Evolutionary conservation across 345 rosid genomes (phyloP).

Genomic region (Eutrema heterophyllum): DNA sequence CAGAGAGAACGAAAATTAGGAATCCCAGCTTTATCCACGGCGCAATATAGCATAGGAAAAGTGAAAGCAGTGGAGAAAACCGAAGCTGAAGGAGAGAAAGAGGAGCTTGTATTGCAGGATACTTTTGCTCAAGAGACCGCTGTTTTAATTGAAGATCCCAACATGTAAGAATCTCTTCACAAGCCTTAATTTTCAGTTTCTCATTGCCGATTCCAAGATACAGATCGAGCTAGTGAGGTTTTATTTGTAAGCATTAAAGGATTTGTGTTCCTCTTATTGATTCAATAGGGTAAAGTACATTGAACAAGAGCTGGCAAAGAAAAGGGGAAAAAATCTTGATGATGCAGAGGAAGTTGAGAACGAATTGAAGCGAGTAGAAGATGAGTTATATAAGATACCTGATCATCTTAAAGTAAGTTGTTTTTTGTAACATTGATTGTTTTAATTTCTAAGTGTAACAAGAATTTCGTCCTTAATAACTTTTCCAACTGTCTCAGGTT

Average conservation of each 20-base stretch:
- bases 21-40: constrained; percentile 52
- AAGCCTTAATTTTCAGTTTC: background rate
- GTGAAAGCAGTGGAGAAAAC: constrained; percentile 49
- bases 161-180: constrained; percentile 46
- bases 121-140: constrained; percentile 99
- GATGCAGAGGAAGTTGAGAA: constrained; percentile 51
- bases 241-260: background rate
- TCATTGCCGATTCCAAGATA: too few relatives aligned
- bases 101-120: constrained; percentile 93
- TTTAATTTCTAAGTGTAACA: background rate
- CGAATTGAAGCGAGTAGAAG: constrained; percentile 73
- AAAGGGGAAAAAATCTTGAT: constrained; percentile 61
- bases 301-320: constrained; percentile 92
- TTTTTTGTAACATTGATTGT: background rate
- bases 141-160: constrained; percentile 90
- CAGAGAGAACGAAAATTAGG: constrained; percentile 87
- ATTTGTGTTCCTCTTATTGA: background rate
- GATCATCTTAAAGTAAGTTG: constrained; percentile 85
- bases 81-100: constrained; percentile 91
- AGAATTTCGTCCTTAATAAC: background rate
- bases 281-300: constrained; percentile 63
- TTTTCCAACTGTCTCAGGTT: constrained; percentile 42
- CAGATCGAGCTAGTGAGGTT: background rate
- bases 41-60: constrained; percentile 34
- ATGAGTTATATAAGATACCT: constrained; percentile 83